Base-by-base conservation (phyloP, 352 stramenopile species). In the Pelagophyceae sp. region DNA sequence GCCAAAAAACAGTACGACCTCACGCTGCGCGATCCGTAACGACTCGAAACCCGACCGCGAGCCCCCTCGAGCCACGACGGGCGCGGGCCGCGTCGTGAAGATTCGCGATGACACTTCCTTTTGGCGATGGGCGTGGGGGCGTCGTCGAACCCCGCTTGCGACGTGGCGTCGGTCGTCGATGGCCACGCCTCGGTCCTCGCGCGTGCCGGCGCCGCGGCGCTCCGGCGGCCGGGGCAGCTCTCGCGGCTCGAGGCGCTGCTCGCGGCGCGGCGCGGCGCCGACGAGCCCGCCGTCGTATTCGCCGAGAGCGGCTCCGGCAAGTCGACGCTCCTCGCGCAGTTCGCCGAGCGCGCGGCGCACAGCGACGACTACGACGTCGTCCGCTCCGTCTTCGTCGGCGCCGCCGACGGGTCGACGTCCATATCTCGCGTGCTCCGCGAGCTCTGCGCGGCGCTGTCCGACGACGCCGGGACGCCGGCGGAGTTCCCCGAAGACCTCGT, bases 1-100 rank as follows among this genome's bases (percentile, higher is more conserved):
- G 64, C 77, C 17, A 80, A 81, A 51, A 81, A 82, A 38, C 61
- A 83, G 58, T 90, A 89, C 77, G 85, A 63, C 54, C 45, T 54
- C 45, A 23, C 45, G 11, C 45, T 54, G 11, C 45, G 45, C 45
- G 45, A 54, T 54, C 45, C 45, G 11, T 23, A n/a, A n/a, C n/a
- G n/a, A n/a, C n/a, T n/a, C n/a, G n/a, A n/a, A n/a, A n/a, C n/a
- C n/a, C n/a, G n/a, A n/a, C n/a, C n/a, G n/a, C n/a, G n/a, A n/a
- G n/a, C n/a, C n/a, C n/a, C n/a, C n/a, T n/a, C n/a, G n/a, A n/a
- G n/a, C n/a, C n/a, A n/a, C n/a, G n/a, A n/a, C n/a, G n/a, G n/a
- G n/a, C n/a, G n/a, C n/a, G n/a, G n/a, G n/a, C n/a, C n/a, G n/a
- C n/a, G n/a, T n/a, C n/a, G n/a, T n/a, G n/a, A n/a, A n/a, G n/a